A percentile compares a stretch with the other conserved stretches of the same genome.
Evolutionary conservation across 345 rosid species (phyloP).

Genomic region (Bretschneidera sinensis): DNA sequence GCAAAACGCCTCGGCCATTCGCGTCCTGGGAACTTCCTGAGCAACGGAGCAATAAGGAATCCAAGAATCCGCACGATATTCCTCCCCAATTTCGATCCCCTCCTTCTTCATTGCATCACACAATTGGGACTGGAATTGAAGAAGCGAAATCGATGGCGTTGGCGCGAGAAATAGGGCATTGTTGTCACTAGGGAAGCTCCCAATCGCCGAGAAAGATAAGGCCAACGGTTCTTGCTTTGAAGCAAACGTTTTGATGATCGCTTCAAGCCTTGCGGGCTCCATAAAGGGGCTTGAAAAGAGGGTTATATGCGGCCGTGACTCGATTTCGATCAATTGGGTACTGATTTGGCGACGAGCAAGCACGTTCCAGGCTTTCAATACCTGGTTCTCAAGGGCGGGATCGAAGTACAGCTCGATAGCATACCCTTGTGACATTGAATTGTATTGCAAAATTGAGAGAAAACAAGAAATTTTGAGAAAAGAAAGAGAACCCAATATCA

Average conservation of each 20-base stretch:
- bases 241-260: slow-evolving; percentile 48
- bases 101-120: slow-evolving; percentile 78
- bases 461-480: slow-evolving; percentile 5
- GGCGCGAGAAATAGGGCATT: slow-evolving; percentile 74
- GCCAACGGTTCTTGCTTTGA: slow-evolving; percentile 73
- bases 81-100: slow-evolving; percentile 73
- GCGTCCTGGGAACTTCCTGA: slow-evolving; percentile 66
- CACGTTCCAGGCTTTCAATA: slow-evolving; percentile 95
- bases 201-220: slow-evolving; percentile 62
- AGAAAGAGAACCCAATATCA: slow-evolving; percentile 8
- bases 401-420: slow-evolving; percentile 97
- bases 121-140: slow-evolving; percentile 68
- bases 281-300: slow-evolving; percentile 52
- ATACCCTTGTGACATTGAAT: slow-evolving; percentile 67
- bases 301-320: slow-evolving; percentile 94
- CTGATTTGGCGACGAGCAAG: slow-evolving; percentile 98
- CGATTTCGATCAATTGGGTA: slow-evolving; percentile 82
- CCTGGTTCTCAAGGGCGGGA: slow-evolving; percentile 95
- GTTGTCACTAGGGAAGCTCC: slow-evolving; percentile 59
- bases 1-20: slow-evolving; percentile 78
- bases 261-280: slow-evolving; percentile 71
- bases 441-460: neutral
- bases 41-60: slow-evolving; percentile 85
- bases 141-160: slow-evolving; percentile 63
- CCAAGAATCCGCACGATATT: slow-evolving; percentile 65